Base-by-base conservation (phyloP, 2,329 filamentous ascomycete species). In the Verticillium isaacii region DNA sequence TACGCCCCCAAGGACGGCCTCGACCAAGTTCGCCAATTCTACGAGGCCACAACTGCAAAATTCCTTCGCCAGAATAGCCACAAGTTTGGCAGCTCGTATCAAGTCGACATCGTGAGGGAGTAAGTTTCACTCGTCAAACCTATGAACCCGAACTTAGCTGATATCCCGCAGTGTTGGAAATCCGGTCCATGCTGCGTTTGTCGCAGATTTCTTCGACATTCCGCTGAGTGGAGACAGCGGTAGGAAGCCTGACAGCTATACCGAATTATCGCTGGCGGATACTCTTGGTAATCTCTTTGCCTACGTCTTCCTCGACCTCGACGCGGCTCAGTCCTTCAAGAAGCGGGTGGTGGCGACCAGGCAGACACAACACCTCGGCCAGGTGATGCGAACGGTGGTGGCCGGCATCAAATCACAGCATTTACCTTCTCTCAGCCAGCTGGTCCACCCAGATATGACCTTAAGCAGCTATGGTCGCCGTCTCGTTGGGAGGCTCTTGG, bases 401-500 rank as follows among this genome's bases (percentile, higher is more conserved):
- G 32, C 56, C 8, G 56, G 19, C n/a, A 36, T 36, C 56, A 57
- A 57, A 19, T 32, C 56, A 4, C 56, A 36, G 17, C 56, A 57
- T 15, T 34, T 56, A 3, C 34, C 56, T 14, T 57, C 15, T 32
- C 32, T 57, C 56, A 32, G n/a, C 32, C 56, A 57, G 29, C 29
- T 57, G 29, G 29, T 57, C 29, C 36, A 36, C n/a, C 56, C 56
- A 7, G 56, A 36, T 8, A 62, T 72, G 19, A 25, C n/a, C 2
- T 73, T 89, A 32, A 77, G 78, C n/a, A 80, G 84, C 55, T 88
- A 86, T 66, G 86, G 87, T 5, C 77, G 80, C 25, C 78, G 84
- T 58, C 79, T 88, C 72, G 79, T 88, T 58, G 77, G 82, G 60
- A 76, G 80, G 8, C 76, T 89, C 63, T 70, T 87, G 36, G 81